Conservation (phyloP, 169 alveolate species). For the Plasmodium ovale region DNA sequence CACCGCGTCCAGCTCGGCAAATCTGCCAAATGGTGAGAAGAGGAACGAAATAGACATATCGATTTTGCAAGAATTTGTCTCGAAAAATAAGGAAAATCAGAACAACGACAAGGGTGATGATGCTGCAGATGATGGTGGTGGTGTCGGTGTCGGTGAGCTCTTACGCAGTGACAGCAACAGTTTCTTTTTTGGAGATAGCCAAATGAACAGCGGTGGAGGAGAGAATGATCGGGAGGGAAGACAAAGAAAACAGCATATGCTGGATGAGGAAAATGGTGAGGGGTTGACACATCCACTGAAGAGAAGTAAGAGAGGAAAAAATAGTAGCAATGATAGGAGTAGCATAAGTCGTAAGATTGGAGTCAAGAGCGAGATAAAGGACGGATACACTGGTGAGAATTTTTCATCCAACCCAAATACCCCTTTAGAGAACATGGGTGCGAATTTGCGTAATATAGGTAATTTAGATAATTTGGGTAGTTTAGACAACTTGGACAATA, state of each 20-base stretch:
- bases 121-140: not conserved
- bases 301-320: not conserved
- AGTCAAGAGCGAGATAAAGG: not conserved
- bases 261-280: not conserved
- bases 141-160: too few species aligned
- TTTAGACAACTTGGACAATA: not conserved
- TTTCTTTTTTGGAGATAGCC: too few species aligned
- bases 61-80: slow-evolving; percentile 51
- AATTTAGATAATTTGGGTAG: not conserved
- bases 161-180: too few species aligned
- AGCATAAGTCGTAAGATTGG: not conserved
- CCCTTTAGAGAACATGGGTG: not conserved
- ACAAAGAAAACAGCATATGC: not conserved
- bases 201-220: too few species aligned
- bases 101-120: slow-evolving; percentile 1
- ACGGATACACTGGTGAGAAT: not conserved
- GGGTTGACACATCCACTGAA: not conserved
- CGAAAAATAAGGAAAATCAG: slow-evolving; percentile 31
- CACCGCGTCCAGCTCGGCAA: slow-evolving; percentile 11
- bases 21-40: not conserved
- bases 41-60: slow-evolving; percentile 51
- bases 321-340: too few species aligned
- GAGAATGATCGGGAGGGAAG: not conserved
- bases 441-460: not conserved
- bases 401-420: not conserved